Evolutionary conservation across 2,329 filamentous ascomycete genomes (phyloP), one percentile per base, ranked within the genome.

Genomic region (Aspergillus persii): DNA sequence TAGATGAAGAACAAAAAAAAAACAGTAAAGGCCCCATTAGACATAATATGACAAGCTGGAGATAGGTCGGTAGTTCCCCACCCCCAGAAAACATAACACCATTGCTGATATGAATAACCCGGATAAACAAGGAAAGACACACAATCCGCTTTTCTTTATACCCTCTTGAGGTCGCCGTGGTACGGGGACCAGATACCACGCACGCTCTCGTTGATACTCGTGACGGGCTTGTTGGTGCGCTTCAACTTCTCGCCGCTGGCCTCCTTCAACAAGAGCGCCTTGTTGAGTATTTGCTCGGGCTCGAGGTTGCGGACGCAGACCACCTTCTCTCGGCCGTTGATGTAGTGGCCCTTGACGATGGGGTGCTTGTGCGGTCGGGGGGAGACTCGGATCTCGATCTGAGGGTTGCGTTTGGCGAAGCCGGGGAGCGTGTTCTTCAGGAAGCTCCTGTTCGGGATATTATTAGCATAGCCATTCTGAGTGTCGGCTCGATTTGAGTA

Each of bases 291-390:
- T 74, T 96, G 89, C 61, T 89, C 85, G 31, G 87, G 86, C 67
- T 92, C 87, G 72, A 97, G 77, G 70, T 96, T 98, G 68, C 89
- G 86, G 58, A 98, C 92, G 76, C 93, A 97, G 54, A 98, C 86
- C 8, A 91, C 85, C 76, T 95, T 95, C 63, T 89, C 84, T 30
- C 87, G 84, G 63, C 94, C 93, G 76, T 97, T 98, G 81, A 98
- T 91, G 79, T 96, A 99, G 77, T 91, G 85, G 59, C 92, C 95
- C 69, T 89, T 87, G 69, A 99, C 86, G 63, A 96, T 86, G 41
- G 95, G 95, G 77, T 98, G 94, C 73, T 90, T 90, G 68, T 87
- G 83, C n/a, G 93, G 94, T 66, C 93, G 89, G 18, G 94, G 95
- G 44, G 93, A 96, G 61, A 99, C 87, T 70, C 86, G 87, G 79